Conservation (phyloP, 768 basidiomycete species). For the Termitomyces sp. region DNA sequence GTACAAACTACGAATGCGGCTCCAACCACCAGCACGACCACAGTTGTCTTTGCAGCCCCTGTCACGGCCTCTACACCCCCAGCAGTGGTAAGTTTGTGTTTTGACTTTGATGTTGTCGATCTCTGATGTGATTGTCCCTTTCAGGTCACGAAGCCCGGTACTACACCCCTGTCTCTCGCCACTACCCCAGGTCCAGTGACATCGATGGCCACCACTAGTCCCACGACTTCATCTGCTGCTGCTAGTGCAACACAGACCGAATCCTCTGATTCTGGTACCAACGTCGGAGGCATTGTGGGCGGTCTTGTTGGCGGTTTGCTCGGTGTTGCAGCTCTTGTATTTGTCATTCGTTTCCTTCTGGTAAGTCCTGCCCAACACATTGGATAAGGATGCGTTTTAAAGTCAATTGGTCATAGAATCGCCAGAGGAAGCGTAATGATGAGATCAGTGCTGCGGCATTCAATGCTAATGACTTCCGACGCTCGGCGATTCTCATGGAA, state of each 20-base stretch:
- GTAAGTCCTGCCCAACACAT: constrained; percentile 23
- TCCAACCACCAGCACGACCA: constrained; percentile 1
- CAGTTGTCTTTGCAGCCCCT: neutral
- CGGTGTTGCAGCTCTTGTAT: constrained; percentile 33
- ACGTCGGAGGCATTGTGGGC: constrained; percentile 28
- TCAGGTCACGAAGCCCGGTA: constrained; percentile 3
- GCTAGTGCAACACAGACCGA: constrained; percentile 13
- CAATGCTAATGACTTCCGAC: constrained; percentile 52
- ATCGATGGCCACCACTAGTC: neutral
- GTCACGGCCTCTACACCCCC: neutral
- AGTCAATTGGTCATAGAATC: constrained; percentile 4
- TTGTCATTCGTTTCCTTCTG: constrained; percentile 40
- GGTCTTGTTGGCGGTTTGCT: constrained; percentile 42
- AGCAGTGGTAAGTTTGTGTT: neutral
- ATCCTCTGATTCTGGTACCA: constrained; percentile 11
- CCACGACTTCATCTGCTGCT: constrained; percentile 9
- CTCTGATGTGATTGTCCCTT: neutral
- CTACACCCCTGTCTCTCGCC: neutral
- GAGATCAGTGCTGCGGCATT: constrained; percentile 38
- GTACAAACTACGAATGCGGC: neutral
- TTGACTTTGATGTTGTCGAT: neutral
- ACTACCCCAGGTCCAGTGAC: neutral
- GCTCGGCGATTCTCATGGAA: constrained; percentile 54
- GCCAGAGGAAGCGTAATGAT: constrained; percentile 40
- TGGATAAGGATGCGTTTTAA: neutral